phyloP scores from a whole-genome alignment of 805 yeast genomes.

The Wickerhamiella spandovensis region DNA sequence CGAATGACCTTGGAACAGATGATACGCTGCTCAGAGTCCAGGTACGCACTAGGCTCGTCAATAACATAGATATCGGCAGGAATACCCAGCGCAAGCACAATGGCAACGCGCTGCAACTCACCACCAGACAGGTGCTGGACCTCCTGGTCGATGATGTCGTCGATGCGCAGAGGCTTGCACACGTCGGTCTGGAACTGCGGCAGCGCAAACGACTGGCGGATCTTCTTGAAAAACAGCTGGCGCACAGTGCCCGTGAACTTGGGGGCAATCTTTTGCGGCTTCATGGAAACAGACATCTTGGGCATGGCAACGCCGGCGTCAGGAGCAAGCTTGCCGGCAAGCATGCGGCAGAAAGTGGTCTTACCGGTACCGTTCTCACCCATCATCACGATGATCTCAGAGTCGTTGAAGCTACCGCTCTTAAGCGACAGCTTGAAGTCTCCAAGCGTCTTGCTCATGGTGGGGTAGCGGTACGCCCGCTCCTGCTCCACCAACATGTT shows the following conservation, averaged over 20 bases:
- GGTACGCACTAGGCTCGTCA: slow-evolving; percentile 97
- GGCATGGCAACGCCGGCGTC: slow-evolving; percentile 74
- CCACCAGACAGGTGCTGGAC: slow-evolving; percentile 98
- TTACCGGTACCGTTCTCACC: slow-evolving; percentile 99
- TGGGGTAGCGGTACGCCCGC: slow-evolving; percentile 63
- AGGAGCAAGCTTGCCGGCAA: slow-evolving; percentile 87
- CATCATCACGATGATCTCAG: slow-evolving; percentile 97
- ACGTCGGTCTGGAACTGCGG: slow-evolving; percentile 99
- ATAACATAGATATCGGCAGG: slow-evolving; percentile 93
- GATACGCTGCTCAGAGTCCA: slow-evolving; percentile 99
- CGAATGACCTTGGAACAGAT: slow-evolving; percentile 97
- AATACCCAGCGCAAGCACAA: slow-evolving; percentile 84
- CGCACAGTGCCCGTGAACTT: slow-evolving; percentile 98
- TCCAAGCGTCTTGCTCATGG: slow-evolving; percentile 86
- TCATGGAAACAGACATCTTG: slow-evolving; percentile 86
- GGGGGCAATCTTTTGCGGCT: slow-evolving; percentile 98
- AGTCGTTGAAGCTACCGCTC: slow-evolving; percentile 84
- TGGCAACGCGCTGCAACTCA: slow-evolving; percentile 98
- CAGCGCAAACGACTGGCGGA: slow-evolving; percentile 81
- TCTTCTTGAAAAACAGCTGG: slow-evolving; percentile 91
- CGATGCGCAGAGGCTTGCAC: slow-evolving; percentile 85
- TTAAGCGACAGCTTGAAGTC: slow-evolving; percentile 78
- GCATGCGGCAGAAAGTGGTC: slow-evolving; percentile 88
- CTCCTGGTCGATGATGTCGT: slow-evolving; percentile 91
- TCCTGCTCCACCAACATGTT: slow-evolving; percentile 63